phyloP scores from a whole-genome alignment of 148 eudicot species.

The Rhododendron ferrugineum region DNA sequence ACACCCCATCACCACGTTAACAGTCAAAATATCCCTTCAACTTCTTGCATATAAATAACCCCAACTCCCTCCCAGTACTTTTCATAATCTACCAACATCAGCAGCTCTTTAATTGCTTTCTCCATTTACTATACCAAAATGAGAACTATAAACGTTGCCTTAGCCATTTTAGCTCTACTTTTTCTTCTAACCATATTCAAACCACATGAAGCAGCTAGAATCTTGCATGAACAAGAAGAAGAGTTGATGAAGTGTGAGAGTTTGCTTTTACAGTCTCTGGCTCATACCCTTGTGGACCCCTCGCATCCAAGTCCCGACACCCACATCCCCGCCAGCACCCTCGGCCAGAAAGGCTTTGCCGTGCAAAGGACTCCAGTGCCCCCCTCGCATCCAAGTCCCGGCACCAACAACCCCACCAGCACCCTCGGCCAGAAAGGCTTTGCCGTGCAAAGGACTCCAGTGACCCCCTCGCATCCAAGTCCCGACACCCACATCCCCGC shows the following conservation, averaged over 20 bases:
- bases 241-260: neutral
- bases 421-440: too few relatives aligned
- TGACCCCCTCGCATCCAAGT: too few relatives aligned
- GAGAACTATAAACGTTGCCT: neutral
- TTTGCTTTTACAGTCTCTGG: constrained; percentile 2
- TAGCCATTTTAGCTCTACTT: constrained; percentile 1
- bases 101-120: neutral
- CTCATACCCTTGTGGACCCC: too few relatives aligned
- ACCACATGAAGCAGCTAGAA: constrained; percentile 1
- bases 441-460: too few relatives aligned
- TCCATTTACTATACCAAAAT: neutral
- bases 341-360: too few relatives aligned
- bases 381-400: neutral
- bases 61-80: neutral
- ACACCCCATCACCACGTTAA: neutral
- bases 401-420: neutral
- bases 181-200: constrained; percentile 10
- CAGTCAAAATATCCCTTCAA: neutral
- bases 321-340: too few relatives aligned
- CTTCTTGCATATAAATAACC: neutral
- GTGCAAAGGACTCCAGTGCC: neutral
- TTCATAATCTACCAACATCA: neutral
- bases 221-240: neutral
- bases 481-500: neutral
- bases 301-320: too few relatives aligned